Evolutionary conservation across 176 grass and related monocot species (phyloP).

Genomic region (Elaeis guineensis): DNA sequence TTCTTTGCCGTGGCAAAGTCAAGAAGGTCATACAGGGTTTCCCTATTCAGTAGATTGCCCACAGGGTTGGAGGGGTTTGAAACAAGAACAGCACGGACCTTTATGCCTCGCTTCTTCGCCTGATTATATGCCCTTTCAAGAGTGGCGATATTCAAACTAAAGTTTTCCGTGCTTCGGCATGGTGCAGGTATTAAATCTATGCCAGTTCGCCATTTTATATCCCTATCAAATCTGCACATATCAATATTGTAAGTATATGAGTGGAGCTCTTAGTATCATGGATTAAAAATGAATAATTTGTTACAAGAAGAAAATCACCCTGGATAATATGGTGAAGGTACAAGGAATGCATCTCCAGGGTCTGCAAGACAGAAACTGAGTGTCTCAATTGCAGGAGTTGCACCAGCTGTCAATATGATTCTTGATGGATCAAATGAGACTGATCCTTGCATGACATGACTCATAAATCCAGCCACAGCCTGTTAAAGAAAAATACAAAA

Average conservation of each 20-base stretch:
- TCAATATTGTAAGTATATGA: too few species aligned
- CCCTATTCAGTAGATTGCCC: too few species aligned
- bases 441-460: slow-evolving; percentile 56
- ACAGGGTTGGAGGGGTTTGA: slow-evolving; percentile 80
- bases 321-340: slow-evolving; percentile 94
- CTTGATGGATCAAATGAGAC: slow-evolving; percentile 70
- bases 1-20: too few species aligned
- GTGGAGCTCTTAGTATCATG: too few species aligned
- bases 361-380: slow-evolving; percentile 91
- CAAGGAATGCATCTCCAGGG: slow-evolving; percentile 87
- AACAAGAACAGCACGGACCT: slow-evolving; percentile 83
- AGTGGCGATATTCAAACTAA: slow-evolving; percentile 64
- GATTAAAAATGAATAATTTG: neutral
- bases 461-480: slow-evolving; percentile 91
- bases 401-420: slow-evolving; percentile 77
- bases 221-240: slow-evolving; percentile 66
- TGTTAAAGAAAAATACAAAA: slow-evolving; percentile 17
- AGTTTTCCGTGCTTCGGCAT: slow-evolving; percentile 87
- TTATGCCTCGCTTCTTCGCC: slow-evolving; percentile 79
- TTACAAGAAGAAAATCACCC: slow-evolving; percentile 37
- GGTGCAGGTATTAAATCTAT: slow-evolving; percentile 89
- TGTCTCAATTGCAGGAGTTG: slow-evolving; percentile 84
- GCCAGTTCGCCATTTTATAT: slow-evolving; percentile 80
- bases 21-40: too few species aligned
- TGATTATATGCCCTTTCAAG: slow-evolving; percentile 88